Evolutionary conservation across 495 filamentous ascomycete genomes (phyloP).

Genomic region (Tuber microsphaerosporum): DNA sequence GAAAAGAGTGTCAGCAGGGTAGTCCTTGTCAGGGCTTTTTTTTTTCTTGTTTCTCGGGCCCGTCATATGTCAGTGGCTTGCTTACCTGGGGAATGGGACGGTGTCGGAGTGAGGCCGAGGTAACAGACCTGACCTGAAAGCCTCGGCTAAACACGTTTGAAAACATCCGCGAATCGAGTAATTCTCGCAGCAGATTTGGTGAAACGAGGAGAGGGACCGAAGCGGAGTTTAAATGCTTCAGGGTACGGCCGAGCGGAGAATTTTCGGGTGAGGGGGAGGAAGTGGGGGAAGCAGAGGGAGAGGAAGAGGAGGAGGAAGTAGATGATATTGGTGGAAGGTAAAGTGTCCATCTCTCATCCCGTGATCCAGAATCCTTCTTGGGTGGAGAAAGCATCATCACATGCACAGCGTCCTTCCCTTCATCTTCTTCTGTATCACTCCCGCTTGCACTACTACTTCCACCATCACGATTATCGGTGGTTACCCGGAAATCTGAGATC

Average conservation of each 20-base stretch:
- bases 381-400: slow-evolving; percentile 2
- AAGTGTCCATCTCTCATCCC: background rate
- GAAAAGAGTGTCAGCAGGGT: slow-evolving; percentile 18
- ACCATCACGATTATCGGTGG: background rate
- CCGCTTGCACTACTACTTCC: background rate
- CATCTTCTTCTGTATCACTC: slow-evolving; percentile 3
- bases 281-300: background rate
- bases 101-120: slow-evolving; percentile 39
- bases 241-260: background rate
- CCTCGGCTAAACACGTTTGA: slow-evolving; percentile 41
- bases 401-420: background rate
- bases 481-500: background rate
- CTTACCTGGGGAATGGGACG: slow-evolving; percentile 31
- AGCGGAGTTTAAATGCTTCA: slow-evolving; percentile 3
- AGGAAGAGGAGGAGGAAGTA: background rate
- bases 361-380: background rate
- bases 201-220: background rate
- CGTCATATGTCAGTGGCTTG: background rate
- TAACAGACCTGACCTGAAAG: slow-evolving; percentile 23
- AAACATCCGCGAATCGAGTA: slow-evolving; percentile 29
- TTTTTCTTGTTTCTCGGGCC: slow-evolving; percentile 14
- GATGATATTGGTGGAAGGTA: background rate
- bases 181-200: background rate
- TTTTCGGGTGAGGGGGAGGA: background rate
- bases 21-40: background rate